These are phyloP conservation scores for Nepenthes gracilis DNA, from an alignment of 148 eudicot species.

Conservation along the genomic window DNA sequence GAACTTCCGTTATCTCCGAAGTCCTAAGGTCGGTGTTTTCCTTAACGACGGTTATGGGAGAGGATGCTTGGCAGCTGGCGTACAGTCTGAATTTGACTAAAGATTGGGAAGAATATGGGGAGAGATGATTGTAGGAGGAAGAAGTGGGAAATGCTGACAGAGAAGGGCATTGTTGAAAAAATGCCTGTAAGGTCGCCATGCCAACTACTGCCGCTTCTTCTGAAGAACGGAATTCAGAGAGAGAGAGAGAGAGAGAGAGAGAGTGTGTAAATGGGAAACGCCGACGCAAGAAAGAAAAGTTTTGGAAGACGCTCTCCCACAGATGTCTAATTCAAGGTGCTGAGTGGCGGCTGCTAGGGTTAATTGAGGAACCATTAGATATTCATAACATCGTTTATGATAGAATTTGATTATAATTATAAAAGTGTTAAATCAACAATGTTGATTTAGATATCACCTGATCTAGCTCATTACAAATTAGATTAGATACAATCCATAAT, in stretches of 20 bases:
- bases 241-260: not conserved
- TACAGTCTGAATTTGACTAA: slow-evolving; percentile 19
- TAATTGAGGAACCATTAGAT: too few species aligned
- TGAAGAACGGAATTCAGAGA: not conserved
- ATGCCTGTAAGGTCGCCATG: slow-evolving; percentile 28
- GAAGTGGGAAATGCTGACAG: slow-evolving; percentile 7
- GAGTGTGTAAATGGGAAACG: not conserved
- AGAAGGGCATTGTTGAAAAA: slow-evolving; percentile 28
- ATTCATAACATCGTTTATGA: too few species aligned
- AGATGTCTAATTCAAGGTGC: too few species aligned
- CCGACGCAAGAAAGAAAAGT: not conserved
- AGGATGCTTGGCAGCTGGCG: slow-evolving; percentile 23
- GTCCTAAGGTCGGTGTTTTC: slow-evolving; percentile 24
- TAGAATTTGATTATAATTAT: too few species aligned
- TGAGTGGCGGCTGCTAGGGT: too few species aligned
- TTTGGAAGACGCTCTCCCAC: not conserved
- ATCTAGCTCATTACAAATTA: too few species aligned
- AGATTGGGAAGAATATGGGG: not conserved
- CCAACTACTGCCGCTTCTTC: not conserved
- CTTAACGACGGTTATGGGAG: slow-evolving; percentile 30
- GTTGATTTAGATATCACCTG: too few species aligned
- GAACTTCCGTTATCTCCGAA: slow-evolving; percentile 40
- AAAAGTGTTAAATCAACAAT: too few species aligned
- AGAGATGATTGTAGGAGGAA: not conserved
- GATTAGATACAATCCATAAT: too few species aligned